Percentiles rank a stretch among this genome's conserved stretches.
Evolutionary conservation across 2,329 filamentous ascomycete species (phyloP).

Genomic region (Plenodomus biglobosus): DNA sequence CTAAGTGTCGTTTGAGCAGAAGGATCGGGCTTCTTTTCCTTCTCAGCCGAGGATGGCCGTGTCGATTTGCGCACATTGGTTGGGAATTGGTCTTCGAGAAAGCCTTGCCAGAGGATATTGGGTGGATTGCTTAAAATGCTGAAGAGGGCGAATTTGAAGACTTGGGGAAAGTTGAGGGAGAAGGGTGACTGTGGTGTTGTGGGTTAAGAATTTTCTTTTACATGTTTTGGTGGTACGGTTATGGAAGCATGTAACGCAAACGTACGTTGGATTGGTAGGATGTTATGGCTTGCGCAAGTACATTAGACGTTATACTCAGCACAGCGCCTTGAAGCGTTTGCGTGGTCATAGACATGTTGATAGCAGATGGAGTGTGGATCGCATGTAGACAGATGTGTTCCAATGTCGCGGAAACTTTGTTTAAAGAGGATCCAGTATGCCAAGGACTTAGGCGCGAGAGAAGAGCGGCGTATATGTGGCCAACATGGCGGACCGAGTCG

Average conservation of each 20-base stretch:
- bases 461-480: neutral
- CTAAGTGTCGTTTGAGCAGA: conserved; percentile 46
- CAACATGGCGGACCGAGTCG: neutral
- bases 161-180: conserved; percentile 64
- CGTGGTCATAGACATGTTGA: conserved; percentile 38
- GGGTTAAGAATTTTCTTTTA: conserved; percentile 8
- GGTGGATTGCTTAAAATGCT: conserved; percentile 73
- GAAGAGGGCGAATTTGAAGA: conserved; percentile 78
- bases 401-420: neutral
- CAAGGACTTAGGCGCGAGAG: neutral
- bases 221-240: neutral
- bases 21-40: conserved; percentile 36
- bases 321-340: conserved; percentile 62
- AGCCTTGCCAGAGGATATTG: conserved; percentile 85
- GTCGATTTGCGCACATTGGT: conserved; percentile 45
- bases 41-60: conserved; percentile 15
- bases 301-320: conserved; percentile 68
- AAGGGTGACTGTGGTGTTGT: conserved; percentile 56
- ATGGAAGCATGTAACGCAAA: neutral
- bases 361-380: neutral
- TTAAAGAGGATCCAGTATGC: neutral
- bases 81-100: conserved; percentile 73
- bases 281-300: conserved; percentile 71
- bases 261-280: conserved; percentile 62
- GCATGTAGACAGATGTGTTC: neutral